Conservation (phyloP, 441 rosid genomes). For the Erysimum cheiri region DNA sequence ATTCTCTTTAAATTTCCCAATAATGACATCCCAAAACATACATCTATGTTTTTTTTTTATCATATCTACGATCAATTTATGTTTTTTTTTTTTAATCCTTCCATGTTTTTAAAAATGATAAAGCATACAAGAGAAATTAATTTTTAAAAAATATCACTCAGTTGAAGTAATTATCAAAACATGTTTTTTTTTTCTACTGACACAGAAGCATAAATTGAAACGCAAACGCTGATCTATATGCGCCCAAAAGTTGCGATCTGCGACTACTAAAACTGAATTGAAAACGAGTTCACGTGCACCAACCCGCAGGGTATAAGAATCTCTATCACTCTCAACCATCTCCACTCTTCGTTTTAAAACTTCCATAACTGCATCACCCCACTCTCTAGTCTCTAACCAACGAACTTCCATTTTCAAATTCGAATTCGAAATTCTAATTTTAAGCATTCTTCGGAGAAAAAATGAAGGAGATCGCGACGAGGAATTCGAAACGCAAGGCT, state of each 20-base stretch:
- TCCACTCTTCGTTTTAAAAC: constrained; percentile 40
- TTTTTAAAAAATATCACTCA: background rate
- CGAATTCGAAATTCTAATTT: constrained; percentile 40
- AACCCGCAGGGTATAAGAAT: constrained; percentile 41
- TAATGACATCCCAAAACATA: background rate
- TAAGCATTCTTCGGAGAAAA: constrained; percentile 25
- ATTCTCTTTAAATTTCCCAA: background rate
- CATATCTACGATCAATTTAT: background rate
- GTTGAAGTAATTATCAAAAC: constrained; percentile 29
- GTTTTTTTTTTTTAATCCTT: background rate
- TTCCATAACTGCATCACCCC: constrained; percentile 50
- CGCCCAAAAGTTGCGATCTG: constrained; percentile 15
- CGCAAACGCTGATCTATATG: constrained; percentile 33
- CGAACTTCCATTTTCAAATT: constrained; percentile 27
- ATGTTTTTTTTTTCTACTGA: background rate
- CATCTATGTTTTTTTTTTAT: background rate
- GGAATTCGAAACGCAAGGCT: constrained; percentile 38
- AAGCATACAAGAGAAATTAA: background rate
- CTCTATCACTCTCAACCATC: constrained; percentile 9
- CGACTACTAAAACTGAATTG: constrained; percentile 4
- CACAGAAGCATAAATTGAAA: constrained; percentile 15
- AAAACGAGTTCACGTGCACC: constrained; percentile 45
- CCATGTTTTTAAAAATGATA: constrained; percentile 24
- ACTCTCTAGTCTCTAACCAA: constrained; percentile 36
- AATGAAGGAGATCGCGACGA: constrained; percentile 46